Evolutionary conservation across 495 filamentous ascomycete species (phyloP).

Genomic region (Talaromyces borbonicus): DNA sequence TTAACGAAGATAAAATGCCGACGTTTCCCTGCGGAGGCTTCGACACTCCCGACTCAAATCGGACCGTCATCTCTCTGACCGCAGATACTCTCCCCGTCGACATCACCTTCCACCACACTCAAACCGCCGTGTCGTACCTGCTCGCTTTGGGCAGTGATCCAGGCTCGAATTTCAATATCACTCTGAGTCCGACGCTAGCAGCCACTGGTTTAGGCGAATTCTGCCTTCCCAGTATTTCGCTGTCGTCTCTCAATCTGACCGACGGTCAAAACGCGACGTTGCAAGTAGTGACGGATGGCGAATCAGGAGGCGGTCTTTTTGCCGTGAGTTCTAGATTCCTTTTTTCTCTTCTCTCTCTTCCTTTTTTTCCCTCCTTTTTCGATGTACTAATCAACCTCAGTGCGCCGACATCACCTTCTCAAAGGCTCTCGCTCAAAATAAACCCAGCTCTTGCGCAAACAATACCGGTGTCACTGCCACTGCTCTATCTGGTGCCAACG

Average conservation of each 20-base stretch:
- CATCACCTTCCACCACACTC: slow-evolving; percentile 45
- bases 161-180: slow-evolving; percentile 42
- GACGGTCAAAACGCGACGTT: slow-evolving; percentile 52
- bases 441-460: slow-evolving; percentile 39
- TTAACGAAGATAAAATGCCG: slow-evolving; percentile 37
- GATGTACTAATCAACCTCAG: slow-evolving; percentile 18
- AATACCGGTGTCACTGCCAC: slow-evolving; percentile 35
- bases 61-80: slow-evolving; percentile 39
- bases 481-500: slow-evolving; percentile 21
- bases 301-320: slow-evolving; percentile 44
- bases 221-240: slow-evolving; percentile 41
- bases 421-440: slow-evolving; percentile 14
- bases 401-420: slow-evolving; percentile 56
- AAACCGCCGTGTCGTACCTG: slow-evolving; percentile 46
- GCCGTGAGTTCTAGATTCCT: slow-evolving; percentile 27
- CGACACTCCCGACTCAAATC: slow-evolving; percentile 34
- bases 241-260: slow-evolving; percentile 22
- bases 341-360: not conserved
- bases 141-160: slow-evolving; percentile 45
- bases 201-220: slow-evolving; percentile 45
- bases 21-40: slow-evolving; percentile 51
- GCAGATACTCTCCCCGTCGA: slow-evolving; percentile 41
- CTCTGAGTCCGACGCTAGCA: slow-evolving; percentile 37
- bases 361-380: not conserved
- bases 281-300: slow-evolving; percentile 48